Evolutionary conservation across 2,329 filamentous ascomycete genomes (phyloP).

Genomic region (Didymella exigua): DNA sequence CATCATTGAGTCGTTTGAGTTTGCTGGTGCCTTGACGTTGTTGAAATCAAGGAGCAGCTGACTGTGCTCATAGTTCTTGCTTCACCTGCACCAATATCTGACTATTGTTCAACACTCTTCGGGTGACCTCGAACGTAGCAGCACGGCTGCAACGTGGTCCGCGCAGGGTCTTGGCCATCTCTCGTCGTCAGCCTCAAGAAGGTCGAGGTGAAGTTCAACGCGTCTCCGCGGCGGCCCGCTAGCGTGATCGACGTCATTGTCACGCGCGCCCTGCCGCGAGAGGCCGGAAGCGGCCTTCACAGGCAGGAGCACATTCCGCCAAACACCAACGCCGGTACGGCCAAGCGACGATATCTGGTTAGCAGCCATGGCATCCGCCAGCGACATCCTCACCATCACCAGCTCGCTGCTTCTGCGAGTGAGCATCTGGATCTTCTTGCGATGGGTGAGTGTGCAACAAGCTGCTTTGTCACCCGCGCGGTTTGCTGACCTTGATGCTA

Average conservation of each 20-base stretch:
- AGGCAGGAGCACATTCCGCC: background rate
- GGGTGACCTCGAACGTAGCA: too few species aligned
- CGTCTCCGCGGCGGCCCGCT: background rate
- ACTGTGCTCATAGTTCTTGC: background rate
- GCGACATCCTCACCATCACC: slow-evolving; percentile 42
- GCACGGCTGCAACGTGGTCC: too few species aligned
- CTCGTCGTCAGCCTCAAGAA: too few species aligned
- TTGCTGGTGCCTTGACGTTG: background rate
- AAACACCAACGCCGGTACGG: slow-evolving; percentile 15
- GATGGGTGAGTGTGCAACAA: slow-evolving; percentile 60
- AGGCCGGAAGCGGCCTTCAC: slow-evolving; percentile 1
- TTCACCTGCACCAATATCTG: background rate
- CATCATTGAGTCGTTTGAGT: background rate
- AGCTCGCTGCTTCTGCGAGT: slow-evolving; percentile 60
- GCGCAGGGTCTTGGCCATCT: too few species aligned
- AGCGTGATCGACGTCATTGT: slow-evolving; percentile 10
- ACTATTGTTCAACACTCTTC: background rate
- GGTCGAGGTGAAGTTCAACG: slow-evolving; percentile 2
- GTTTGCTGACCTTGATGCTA: slow-evolving; percentile 16
- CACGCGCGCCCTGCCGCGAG: background rate
- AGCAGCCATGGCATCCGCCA: slow-evolving; percentile 42
- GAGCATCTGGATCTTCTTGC: slow-evolving; percentile 63
- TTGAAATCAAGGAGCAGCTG: background rate
- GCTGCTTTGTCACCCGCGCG: background rate
- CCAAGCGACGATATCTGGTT: slow-evolving; percentile 15